Evolutionary conservation across 768 basidiomycete genomes (phyloP).

Genomic region (Lyophyllum shimeji): DNA sequence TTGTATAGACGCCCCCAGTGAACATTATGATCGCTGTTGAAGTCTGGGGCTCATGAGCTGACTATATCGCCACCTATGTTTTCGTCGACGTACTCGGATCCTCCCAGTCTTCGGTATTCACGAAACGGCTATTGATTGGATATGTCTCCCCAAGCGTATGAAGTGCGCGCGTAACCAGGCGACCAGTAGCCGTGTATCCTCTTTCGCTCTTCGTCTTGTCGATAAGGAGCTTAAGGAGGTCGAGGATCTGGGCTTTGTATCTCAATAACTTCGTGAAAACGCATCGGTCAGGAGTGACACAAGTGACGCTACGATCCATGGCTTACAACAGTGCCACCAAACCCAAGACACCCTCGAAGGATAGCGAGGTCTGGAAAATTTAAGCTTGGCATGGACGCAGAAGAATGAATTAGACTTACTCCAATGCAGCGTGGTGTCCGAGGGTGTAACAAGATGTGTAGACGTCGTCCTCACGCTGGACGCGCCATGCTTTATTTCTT

Average conservation of each 20-base stretch:
- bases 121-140: constrained; percentile 74
- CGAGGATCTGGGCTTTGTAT: constrained; percentile 64
- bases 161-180: constrained; percentile 73
- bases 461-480: constrained; percentile 84
- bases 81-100: constrained; percentile 54
- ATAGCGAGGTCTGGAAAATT: constrained; percentile 66
- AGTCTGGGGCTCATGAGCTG: constrained; percentile 40
- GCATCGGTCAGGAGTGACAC: neutral
- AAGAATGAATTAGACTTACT: constrained; percentile 46
- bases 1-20: constrained; percentile 85
- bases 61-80: constrained; percentile 4
- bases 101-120: constrained; percentile 81
- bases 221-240: constrained; percentile 61
- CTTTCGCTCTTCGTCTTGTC: constrained; percentile 87
- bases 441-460: constrained; percentile 68
- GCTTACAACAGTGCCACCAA: constrained; percentile 64
- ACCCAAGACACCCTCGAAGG: constrained; percentile 78
- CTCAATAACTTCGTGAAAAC: constrained; percentile 58
- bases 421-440: constrained; percentile 92
- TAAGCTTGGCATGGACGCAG: neutral
- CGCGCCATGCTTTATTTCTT: constrained; percentile 88
- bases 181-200: constrained; percentile 79
- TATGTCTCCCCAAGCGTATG: constrained; percentile 76
- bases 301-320: neutral
- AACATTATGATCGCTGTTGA: constrained; percentile 58